Evolutionary conservation across 2,329 filamentous ascomycete genomes (phyloP), one percentile per base, ranked within the genome.

Genomic region (Colletotrichum somersetense): DNA sequence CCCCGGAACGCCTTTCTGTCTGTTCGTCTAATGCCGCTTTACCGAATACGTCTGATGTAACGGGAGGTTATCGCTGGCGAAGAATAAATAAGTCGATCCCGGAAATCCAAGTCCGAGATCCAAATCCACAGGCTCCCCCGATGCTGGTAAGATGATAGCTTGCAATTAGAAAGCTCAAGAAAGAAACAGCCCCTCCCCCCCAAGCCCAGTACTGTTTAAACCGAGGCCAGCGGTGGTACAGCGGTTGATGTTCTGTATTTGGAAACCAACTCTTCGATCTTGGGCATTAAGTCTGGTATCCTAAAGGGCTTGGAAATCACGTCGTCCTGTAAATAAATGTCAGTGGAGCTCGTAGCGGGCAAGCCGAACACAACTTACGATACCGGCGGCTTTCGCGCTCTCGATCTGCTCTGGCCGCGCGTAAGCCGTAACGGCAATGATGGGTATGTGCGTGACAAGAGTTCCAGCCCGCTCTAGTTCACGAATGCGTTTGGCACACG

Each of bases 391-490:
- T 77, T 93, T 88, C 66, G 93, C 92, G 75, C 88, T 90, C 75
- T 89, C 87, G 71, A 94, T 91, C 80, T 95, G 92, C 83, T 94
- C 91, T 5, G 89, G 88, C 77, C 93, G 85, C 48, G 92, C 93
- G 80, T 95, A 95, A 2, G 93, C 93, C 48, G 93, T 95, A n/a
- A 93, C 92, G n/a, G 91, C 92, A 75, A 94, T 93, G 75, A 94
- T 93, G 2, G 92, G 91, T n/a, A 94, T 89, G 77, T 93, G 92
- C 62, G 85, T 83, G 23, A 87, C 84, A 59, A 93, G 87, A 42
- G 85, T 88, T 26, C 89, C 89, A 65, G 89, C 85, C 61, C 82
- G 83, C 78, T 95, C 92, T 23, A 93, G 83, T 72, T 91, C 87
- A 23, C 93, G 87, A 65, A 96, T 94, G 72, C 85, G 88, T 53